These are phyloP conservation scores for Monilinia fructicola DNA, from an alignment of 2,329 filamentous ascomycete species.

Conservation along the genomic window DNA sequence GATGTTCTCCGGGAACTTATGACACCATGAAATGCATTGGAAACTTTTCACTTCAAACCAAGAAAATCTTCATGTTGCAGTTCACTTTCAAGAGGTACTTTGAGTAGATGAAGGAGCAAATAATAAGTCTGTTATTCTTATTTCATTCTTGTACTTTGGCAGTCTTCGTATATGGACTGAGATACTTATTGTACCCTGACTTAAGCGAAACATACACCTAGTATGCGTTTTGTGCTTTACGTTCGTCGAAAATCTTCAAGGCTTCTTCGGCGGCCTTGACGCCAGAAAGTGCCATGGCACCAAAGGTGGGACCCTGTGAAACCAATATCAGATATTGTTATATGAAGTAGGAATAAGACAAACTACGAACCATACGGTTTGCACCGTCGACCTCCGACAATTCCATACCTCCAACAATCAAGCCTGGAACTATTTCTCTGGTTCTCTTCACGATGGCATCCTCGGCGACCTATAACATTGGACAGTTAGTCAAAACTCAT, in stretches of 20 bases:
- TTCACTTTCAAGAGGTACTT: background rate
- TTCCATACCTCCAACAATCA: slow-evolving; percentile 96
- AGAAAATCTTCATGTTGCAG: background rate
- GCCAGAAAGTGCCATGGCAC: slow-evolving; percentile 83
- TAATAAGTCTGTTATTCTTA: background rate
- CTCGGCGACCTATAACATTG: slow-evolving; percentile 56
- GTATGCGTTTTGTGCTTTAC: slow-evolving; percentile 71
- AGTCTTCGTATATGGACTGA: background rate
- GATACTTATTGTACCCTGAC: background rate
- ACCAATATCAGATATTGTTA: background rate
- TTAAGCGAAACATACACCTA: slow-evolving; percentile 10
- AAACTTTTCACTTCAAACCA: background rate
- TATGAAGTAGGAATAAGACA: background rate
- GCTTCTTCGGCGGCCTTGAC: slow-evolving; percentile 91
- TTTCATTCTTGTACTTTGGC: background rate
- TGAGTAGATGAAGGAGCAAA: background rate
- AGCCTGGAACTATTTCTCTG: slow-evolving; percentile 79
- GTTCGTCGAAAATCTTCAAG: slow-evolving; percentile 71
- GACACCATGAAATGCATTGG: too few species aligned
- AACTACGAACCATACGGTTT: slow-evolving; percentile 72
- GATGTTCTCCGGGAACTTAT: background rate
- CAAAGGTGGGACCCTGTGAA: slow-evolving; percentile 66
- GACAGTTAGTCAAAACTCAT: background rate
- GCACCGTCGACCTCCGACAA: slow-evolving; percentile 86
- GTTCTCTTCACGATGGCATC: slow-evolving; percentile 93